Conservation (phyloP, 106 monocot genomes). For the Vanilla planifolia region DNA sequence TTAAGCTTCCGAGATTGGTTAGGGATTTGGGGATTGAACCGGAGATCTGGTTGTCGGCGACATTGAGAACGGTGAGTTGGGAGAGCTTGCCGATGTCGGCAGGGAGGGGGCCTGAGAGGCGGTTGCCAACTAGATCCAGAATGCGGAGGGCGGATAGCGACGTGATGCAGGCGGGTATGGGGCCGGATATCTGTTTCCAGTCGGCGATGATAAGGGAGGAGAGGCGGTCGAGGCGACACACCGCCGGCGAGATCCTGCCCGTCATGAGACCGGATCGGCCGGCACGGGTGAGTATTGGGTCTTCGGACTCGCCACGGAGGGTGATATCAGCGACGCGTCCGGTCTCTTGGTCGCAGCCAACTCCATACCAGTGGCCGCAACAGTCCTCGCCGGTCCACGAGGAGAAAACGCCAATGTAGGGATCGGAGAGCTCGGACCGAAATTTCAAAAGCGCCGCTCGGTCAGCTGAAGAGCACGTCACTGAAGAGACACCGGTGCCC, state of each 20-base stretch:
- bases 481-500: slow-evolving; percentile 1
- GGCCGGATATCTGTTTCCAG: slow-evolving; percentile 73
- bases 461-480: slow-evolving; percentile 25
- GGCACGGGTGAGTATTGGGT: slow-evolving; percentile 34
- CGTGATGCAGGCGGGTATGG: slow-evolving; percentile 62
- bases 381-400: slow-evolving; percentile 51
- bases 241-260: slow-evolving; percentile 40
- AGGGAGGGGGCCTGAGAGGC: slow-evolving; percentile 62
- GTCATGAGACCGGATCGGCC: slow-evolving; percentile 64
- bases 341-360: slow-evolving; percentile 55
- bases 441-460: slow-evolving; percentile 36
- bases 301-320: slow-evolving; percentile 47
- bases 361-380: slow-evolving; percentile 80
- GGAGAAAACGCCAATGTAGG: slow-evolving; percentile 49
- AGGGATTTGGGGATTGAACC: slow-evolving; percentile 60
- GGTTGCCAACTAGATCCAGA: slow-evolving; percentile 80
- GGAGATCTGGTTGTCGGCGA: slow-evolving; percentile 74
- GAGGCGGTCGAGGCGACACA: slow-evolving; percentile 62
- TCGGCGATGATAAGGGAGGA: slow-evolving; percentile 69
- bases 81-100: slow-evolving; percentile 38
- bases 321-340: slow-evolving; percentile 45
- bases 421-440: slow-evolving; percentile 37
- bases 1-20: slow-evolving; percentile 40
- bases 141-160: slow-evolving; percentile 52
- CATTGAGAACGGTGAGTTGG: slow-evolving; percentile 71